Conservation (phyloP, 2,329 filamentous ascomycete genomes). For the Colletotrichum aenigma region DNA sequence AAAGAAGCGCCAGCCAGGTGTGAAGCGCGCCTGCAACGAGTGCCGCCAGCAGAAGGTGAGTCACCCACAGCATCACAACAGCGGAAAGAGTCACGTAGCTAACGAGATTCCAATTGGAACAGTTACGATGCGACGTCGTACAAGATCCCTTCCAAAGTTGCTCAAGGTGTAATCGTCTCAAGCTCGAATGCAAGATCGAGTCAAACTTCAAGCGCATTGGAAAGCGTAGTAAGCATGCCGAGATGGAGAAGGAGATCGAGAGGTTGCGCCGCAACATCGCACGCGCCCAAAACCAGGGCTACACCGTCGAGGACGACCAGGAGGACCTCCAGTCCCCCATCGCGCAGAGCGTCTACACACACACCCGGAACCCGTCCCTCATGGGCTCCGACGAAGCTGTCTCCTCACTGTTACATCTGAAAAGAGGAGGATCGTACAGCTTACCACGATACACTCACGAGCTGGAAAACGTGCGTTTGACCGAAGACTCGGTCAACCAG, state of each 20-base stretch:
- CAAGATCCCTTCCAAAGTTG: conserved; percentile 82
- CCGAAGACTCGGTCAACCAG: conserved; percentile 64
- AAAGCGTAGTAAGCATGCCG: conserved; percentile 82
- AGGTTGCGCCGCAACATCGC: conserved; percentile 66
- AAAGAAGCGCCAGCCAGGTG: conserved; percentile 69
- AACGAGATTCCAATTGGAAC: conserved; percentile 17
- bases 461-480: conserved; percentile 67
- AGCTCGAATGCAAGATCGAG: conserved; percentile 84
- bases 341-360: conserved; percentile 60
- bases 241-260: conserved; percentile 86
- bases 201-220: conserved; percentile 86
- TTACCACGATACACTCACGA: conserved; percentile 64
- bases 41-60: conserved; percentile 85
- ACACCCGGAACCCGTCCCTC: conserved; percentile 65
- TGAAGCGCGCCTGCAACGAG: conserved; percentile 84
- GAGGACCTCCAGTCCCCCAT: conserved; percentile 65
- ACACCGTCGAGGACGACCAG: conserved; percentile 56
- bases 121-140: conserved; percentile 84
- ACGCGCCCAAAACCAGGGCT: conserved; percentile 64
- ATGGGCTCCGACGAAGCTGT: conserved; percentile 74
- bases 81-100: not conserved
- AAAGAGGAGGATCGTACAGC: conserved; percentile 67
- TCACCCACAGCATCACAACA: conserved; percentile 25
- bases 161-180: conserved; percentile 78
- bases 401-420: conserved; percentile 68